phyloP scores from a whole-genome alignment of 192 early-diverging fungal species.

The Globomyces pollinis-pini region DNA sequence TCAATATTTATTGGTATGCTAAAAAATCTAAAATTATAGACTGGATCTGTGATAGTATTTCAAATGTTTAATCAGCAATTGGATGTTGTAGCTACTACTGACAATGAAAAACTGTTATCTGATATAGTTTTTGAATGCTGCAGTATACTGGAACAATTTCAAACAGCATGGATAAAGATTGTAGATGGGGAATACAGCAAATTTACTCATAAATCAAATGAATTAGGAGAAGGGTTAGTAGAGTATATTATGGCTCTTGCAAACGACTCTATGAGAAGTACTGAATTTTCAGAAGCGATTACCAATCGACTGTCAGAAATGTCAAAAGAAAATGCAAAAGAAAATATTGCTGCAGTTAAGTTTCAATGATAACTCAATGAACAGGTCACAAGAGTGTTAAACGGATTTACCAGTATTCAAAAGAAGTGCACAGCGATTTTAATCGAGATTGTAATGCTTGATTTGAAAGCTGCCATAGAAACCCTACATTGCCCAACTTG shows the following conservation, averaged over 20 bases:
- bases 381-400: constrained; percentile 64
- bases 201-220: constrained; percentile 59
- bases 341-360: constrained; percentile 6
- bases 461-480: constrained; percentile 66
- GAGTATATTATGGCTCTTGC: constrained; percentile 95
- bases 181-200: constrained; percentile 67
- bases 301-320: constrained; percentile 38
- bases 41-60: constrained; percentile 83
- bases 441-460: constrained; percentile 76
- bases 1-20: constrained; percentile 77
- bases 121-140: constrained; percentile 75
- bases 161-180: constrained; percentile 74
- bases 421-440: constrained; percentile 67
- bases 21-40: too few relatives aligned
- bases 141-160: constrained; percentile 65
- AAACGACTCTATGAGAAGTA: constrained; percentile 87
- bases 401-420: constrained; percentile 88
- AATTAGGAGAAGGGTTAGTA: constrained; percentile 75
- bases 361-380: not conserved
- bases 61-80: constrained; percentile 99
- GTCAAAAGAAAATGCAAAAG: constrained; percentile 20
- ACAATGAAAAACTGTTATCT: constrained; percentile 82
- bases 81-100: constrained; percentile 73
- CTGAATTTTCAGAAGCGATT: constrained; percentile 85
- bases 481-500: constrained; percentile 74